phyloP scores from a whole-genome alignment of 176 grass and related monocot genomes.

The Luzula sylvatica region DNA sequence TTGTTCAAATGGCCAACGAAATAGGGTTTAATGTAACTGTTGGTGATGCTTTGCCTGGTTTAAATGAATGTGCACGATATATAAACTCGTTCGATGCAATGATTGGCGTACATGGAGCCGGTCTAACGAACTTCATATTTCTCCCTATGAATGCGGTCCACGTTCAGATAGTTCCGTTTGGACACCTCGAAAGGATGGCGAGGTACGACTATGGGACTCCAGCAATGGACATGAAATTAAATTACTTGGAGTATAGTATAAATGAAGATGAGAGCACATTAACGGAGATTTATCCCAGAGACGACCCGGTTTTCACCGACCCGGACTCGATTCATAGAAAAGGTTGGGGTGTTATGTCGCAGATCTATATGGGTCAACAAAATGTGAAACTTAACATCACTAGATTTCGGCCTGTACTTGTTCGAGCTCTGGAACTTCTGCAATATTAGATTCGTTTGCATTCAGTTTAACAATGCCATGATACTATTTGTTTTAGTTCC shows the following conservation, averaged over 20 bases:
- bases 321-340: conserved; percentile 48
- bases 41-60: conserved; percentile 43
- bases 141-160: conserved; percentile 43
- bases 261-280: conserved; percentile 51
- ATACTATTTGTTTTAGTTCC: too few species aligned
- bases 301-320: conserved; percentile 36
- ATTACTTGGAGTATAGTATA: conserved; percentile 59
- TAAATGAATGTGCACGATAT: conserved; percentile 30
- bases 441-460: too few species aligned
- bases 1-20: conserved; percentile 33
- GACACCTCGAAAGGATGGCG: conserved; percentile 32
- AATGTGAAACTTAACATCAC: conserved; percentile 43
- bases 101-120: conserved; percentile 57
- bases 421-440: conserved; percentile 8
- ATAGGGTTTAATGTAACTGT: conserved; percentile 51
- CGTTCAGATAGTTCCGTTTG: conserved; percentile 52
- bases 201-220: conserved; percentile 38
- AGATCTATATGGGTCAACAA: conserved; percentile 39
- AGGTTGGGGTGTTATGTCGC: conserved; percentile 38
- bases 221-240: conserved; percentile 31
- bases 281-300: conserved; percentile 30
- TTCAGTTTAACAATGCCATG: too few species aligned
- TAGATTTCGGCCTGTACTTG: conserved; percentile 15
- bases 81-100: conserved; percentile 59
- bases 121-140: conserved; percentile 56